A percentile compares a stretch with the other conserved stretches of the same genome.
phyloP scores from a whole-genome alignment of 2,329 filamentous ascomycete genomes.

The Nemania sp. region DNA sequence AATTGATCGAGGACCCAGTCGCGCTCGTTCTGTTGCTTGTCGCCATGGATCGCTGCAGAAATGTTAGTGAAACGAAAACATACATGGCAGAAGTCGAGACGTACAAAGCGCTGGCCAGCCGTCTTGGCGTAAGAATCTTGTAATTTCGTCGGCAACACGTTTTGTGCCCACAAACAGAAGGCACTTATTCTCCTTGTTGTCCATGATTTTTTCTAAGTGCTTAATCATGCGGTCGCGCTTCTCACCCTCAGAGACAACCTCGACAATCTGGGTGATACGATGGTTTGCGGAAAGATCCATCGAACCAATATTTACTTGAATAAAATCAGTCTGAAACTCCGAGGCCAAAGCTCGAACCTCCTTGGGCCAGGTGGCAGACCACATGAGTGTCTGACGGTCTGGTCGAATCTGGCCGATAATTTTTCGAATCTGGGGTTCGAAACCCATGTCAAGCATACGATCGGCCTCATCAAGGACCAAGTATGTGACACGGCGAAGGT shows the following conservation, averaged over 20 bases:
- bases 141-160: conserved; percentile 96
- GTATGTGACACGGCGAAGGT: conserved; percentile 96
- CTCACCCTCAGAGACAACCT: conserved; percentile 94
- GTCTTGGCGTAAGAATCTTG: conserved; percentile 93
- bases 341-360: conserved; percentile 90
- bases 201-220: conserved; percentile 97
- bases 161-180: conserved; percentile 94
- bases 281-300: conserved; percentile 96
- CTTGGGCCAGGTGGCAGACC: conserved; percentile 99
- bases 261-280: conserved; percentile 95
- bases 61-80: conserved; percentile 48
- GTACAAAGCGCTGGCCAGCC: conserved; percentile 96
- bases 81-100: conserved; percentile 51
- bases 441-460: conserved; percentile 99
- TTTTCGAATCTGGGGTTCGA: conserved; percentile 99
- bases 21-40: conserved; percentile 99
- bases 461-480: conserved; percentile 98
- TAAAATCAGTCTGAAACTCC: conserved; percentile 93
- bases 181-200: conserved; percentile 92
- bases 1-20: conserved; percentile 99
- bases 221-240: conserved; percentile 98
- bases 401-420: conserved; percentile 97
- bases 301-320: conserved; percentile 98
- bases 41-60: conserved; percentile 84
- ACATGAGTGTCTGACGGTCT: conserved; percentile 99